Base-by-base conservation (phyloP, 441 rosid species). In the Gossypium davidsonii region DNA sequence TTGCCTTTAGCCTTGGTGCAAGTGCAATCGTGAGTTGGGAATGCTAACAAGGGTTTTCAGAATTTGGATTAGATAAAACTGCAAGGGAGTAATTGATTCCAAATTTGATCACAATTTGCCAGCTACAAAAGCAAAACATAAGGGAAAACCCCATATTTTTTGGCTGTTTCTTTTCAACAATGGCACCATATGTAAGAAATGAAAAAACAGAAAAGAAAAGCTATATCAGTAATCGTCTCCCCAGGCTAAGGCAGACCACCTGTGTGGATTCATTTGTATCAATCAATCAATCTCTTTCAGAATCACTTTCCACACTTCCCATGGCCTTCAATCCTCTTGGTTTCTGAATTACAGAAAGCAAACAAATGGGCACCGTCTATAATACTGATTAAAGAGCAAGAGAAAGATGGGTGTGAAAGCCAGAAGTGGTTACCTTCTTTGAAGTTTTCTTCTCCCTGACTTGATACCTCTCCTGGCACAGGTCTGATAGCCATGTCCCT, bases 271-370 rank as follows among this genome's bases (percentile, higher is more conserved):
- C 42, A 37, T 37, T 37, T 6, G 10, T 37, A 37, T 37, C 42
- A 37, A 37, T 37, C 42, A 21, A 8, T 56, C 61, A 56, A 10
- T 44, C 55, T 44, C 34, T 44, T 65, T 44, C 55, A 44, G 70
- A 65, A 69, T 94, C 94, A 74, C 87, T 90, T 79, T 89, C 96
- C 87, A 86, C 74, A 23, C 88, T 87, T 71, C 94, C 98, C 94
- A 91, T 91, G n/a, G 92, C 96, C 86, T 91, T 94, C 89, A 94
- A 72, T 62, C 98, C 97, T 84, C 93, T 80, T 10, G 98, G 98
- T 78, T 84, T 89, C 94, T 91, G 87, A 85, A 83, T 76, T 21
- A 53, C 48, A 21, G 17, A 26, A 6, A 23, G 42, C 42, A 53
- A 42, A 53, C 5, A n/a, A 44, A 6, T 34, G 39, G 39, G 39